Conservation (phyloP, 2,329 filamentous ascomycete genomes). For the Zymoseptoria tritici region DNA sequence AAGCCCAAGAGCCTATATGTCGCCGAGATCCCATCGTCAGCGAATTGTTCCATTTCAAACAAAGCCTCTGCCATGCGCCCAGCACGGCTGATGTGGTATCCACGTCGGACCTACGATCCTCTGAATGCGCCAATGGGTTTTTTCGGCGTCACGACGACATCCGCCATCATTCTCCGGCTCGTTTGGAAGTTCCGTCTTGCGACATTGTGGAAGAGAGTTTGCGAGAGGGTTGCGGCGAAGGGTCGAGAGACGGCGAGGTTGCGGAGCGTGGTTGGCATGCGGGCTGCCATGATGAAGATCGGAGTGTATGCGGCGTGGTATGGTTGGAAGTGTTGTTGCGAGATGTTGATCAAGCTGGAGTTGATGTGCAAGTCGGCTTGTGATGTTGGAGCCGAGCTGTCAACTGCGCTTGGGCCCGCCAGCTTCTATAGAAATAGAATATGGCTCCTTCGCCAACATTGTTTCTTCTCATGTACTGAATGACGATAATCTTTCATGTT, state of each 20-base stretch:
- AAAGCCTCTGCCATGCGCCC: neutral
- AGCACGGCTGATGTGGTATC: neutral
- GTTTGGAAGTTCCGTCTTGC: slow-evolving; percentile 33
- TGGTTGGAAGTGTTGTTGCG: slow-evolving; percentile 4
- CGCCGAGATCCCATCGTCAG: slow-evolving; percentile 1
- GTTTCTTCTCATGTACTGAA: no score
- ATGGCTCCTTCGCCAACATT: neutral
- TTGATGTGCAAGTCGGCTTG: slow-evolving; percentile 2
- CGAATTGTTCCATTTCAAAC: neutral
- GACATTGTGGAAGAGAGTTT: slow-evolving; percentile 4
- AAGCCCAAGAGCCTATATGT: slow-evolving; percentile 76
- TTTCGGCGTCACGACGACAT: slow-evolving; percentile 41
- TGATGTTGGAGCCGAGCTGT: neutral
- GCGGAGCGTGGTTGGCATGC: neutral
- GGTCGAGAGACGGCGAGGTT: neutral
- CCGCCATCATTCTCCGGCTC: slow-evolving; percentile 17
- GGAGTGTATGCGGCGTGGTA: neutral
- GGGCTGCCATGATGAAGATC: neutral
- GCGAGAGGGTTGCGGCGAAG: slow-evolving; percentile 3
- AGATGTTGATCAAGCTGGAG: slow-evolving; percentile 11
- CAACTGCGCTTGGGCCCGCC: neutral
- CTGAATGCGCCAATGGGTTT: slow-evolving; percentile 65
- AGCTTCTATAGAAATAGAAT: neutral
- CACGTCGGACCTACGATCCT: slow-evolving; percentile 54
- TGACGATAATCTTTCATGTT: no score